Base-by-base conservation (phyloP, 2,329 filamentous ascomycete genomes). In the Xylariaceae sp. region DNA sequence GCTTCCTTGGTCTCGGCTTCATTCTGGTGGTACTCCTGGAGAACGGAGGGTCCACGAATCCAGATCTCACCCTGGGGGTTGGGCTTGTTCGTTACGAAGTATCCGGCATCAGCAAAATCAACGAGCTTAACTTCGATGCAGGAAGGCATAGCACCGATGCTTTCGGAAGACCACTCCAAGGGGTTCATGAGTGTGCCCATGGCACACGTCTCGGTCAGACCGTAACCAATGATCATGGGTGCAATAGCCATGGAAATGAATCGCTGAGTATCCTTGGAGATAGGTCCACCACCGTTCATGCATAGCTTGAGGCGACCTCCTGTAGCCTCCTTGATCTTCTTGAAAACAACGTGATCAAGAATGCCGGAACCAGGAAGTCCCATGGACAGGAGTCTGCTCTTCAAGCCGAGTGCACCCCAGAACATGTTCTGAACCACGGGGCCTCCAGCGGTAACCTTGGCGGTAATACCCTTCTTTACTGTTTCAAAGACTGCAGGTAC, bases 401-500 rank as follows among this genome's bases (percentile, higher is more conserved):
- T 85, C 48, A 81, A 76, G 65, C 76, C 77, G 64, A 84, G 71
- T 2, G 81, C 80, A 52, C 77, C 78, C 82, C 82, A 85, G 80
- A 96, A 96, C 71, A 96, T 77, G 65, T 88, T 88, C 73, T 83
- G 87, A 55, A 87, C 82, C 39, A 96, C 64, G 13, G 82, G 76
- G 70, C 84, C 87, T 69, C 86, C 82, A 65, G 85, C 82, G 72
- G 87, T 83, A 58, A 95, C 85, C 77, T 92, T 92, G 72, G 79
- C 79, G 60, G 92, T 76, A 67, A 96, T 90, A 62, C 91, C 91
- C 78, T 96, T 96, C 83, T 94, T 95, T 62, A 96, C 88, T 2
- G 88, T 88, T 75, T 96, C 91, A 88, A 90, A 96, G 2, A 96
- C 90, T 35, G 90, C 90, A 2, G 91, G 91, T 3, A 96, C 91